Evolutionary conservation across 257 asterid genomes (phyloP), one percentile per base, ranked within the genome.

Genomic region (Penstemon davidsonii): DNA sequence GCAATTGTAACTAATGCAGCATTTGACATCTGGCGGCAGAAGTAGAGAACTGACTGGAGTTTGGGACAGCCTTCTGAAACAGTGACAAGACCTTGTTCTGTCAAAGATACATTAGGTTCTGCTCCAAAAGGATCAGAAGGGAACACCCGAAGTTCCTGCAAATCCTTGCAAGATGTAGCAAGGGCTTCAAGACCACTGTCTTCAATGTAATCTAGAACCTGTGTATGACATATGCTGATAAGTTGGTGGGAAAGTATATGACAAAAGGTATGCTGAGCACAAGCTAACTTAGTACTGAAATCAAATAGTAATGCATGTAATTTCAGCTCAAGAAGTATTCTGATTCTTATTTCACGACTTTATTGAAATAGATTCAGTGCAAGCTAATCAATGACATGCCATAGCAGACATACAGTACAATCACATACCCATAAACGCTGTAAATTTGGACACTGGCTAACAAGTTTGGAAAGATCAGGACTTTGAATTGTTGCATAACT

Each of bases 11-110:
- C 65, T 53, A 93, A 76, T 47, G 99, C 99, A 15, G 88, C 89
- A 59, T 93, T 93, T n/a, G 99, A 81, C 99, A 93, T 93, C 85
- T 81, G 95, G 47, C 99, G 94, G 83, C 99, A 90, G 73, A 93
- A 93, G 79, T 88, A 93, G 10, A 93, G 90, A 42, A 92, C 96
- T 4, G 98, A 92, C 33, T 77, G 87, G 61, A 93, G 96, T 71
- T 90, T 88, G 36, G 95, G 94, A 84, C 99, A 93, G 55, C 99
- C 99, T 51, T 83, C 87, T 2, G 99, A 90, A 36, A 93, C 96
- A 15, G 88, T 64, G 59, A 93, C 96, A 19, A 93, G 99, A 64
- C 99, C 99, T 61, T 78, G 85, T 71, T 93, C 99, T 0, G 99
- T 93, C 74, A 93, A 77, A 60, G 85, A 81, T 6, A 87, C 92